Conservation (phyloP, 768 basidiomycete genomes). For the Naematelia aurantialba region DNA sequence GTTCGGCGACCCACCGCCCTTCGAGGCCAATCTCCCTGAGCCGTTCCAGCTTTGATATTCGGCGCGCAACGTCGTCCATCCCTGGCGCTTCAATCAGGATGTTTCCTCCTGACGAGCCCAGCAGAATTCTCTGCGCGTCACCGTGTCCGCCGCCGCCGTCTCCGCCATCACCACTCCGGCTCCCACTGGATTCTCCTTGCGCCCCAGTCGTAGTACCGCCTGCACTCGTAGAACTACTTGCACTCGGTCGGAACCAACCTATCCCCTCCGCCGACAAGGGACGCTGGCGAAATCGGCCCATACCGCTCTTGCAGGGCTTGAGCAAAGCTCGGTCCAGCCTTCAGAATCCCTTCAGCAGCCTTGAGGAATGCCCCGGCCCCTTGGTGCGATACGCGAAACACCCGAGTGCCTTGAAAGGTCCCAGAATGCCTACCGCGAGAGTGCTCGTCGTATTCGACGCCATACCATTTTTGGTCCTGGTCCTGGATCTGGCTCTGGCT, state of each 20-base stretch:
- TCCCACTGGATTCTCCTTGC: constrained; percentile 25
- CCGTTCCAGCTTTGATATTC: constrained; percentile 63
- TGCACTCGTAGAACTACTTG: neutral
- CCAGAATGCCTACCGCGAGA: constrained; percentile 84
- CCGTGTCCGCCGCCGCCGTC: neutral
- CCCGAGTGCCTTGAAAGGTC: constrained; percentile 66
- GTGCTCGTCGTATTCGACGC: constrained; percentile 94
- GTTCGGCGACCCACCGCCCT: constrained; percentile 57
- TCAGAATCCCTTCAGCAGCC: constrained; percentile 4
- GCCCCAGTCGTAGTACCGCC: neutral
- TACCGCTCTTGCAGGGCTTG: constrained; percentile 74
- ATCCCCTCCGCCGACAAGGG: neutral
- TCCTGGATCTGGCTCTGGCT: too few relatives aligned
- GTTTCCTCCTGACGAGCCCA: constrained; percentile 76
- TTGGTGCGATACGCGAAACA: constrained; percentile 57
- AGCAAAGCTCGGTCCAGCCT: constrained; percentile 58
- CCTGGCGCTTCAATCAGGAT: constrained; percentile 84
- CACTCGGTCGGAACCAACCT: too few relatives aligned
- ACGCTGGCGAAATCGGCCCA: constrained; percentile 12
- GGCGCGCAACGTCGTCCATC: constrained; percentile 70
- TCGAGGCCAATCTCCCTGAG: constrained; percentile 80
- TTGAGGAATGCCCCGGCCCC: constrained; percentile 43
- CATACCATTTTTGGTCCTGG: constrained; percentile 63
- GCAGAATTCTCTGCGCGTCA: constrained; percentile 56
- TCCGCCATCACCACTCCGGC: neutral